These are phyloP conservation scores for Phaeotremella skinneri DNA, from an alignment of 768 basidiomycete genomes.

Conservation along the genomic window DNA sequence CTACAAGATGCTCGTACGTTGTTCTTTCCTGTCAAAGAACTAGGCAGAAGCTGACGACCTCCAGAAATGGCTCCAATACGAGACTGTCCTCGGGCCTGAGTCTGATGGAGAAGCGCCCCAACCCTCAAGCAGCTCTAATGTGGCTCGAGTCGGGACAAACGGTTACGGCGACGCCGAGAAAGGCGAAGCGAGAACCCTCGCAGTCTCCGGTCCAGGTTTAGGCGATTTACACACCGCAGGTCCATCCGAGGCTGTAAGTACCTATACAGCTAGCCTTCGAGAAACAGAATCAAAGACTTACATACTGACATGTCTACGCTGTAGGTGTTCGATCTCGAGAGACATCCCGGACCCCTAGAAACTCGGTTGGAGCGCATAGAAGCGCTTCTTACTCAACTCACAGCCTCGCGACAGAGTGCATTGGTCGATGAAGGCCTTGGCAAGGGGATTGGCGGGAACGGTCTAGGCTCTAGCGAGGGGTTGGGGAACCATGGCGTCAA, in stretches of 20 bases:
- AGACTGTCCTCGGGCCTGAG: conserved; percentile 50
- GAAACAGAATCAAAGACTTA: not conserved
- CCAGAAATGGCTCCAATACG: conserved; percentile 48
- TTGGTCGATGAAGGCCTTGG: too few species aligned
- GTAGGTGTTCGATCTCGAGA: conserved; percentile 34
- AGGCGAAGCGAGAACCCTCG: conserved; percentile 21
- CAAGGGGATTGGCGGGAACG: too few species aligned
- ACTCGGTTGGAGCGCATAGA: conserved; percentile 38
- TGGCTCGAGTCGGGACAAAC: not conserved
- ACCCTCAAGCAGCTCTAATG: not conserved
- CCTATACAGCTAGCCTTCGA: not conserved
- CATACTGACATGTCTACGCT: not conserved
- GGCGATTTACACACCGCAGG: conserved; percentile 47
- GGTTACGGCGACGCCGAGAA: conserved; percentile 23
- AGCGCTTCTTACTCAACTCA: conserved; percentile 24
- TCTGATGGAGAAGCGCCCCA: conserved; percentile 18
- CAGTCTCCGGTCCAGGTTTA: conserved; percentile 45
- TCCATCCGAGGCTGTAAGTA: conserved; percentile 19
- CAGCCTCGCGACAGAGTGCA: conserved; percentile 4
- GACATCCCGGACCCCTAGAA: conserved; percentile 21
- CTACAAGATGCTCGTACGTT: conserved; percentile 48
- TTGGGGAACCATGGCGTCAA: not conserved
- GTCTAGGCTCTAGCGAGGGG: too few species aligned
- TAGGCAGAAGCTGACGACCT: not conserved
- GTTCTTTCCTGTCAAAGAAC: not conserved